phyloP scores from a whole-genome alignment of 1,284 basidiomycete species.

The Sporisorium reilianum region DNA sequence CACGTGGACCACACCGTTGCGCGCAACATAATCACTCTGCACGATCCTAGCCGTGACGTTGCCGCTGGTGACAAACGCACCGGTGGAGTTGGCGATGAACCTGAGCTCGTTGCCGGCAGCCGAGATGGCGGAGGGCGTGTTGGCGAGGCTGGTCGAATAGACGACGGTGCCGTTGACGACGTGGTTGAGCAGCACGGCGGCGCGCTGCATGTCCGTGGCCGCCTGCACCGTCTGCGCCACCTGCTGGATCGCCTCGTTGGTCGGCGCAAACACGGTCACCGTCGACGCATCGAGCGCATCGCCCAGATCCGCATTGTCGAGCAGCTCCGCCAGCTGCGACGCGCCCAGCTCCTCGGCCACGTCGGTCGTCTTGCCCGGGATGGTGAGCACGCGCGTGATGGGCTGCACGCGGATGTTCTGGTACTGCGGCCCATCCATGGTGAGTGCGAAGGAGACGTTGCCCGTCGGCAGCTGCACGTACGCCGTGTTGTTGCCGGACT shows the following conservation, averaged over 20 bases:
- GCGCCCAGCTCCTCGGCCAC: slow-evolving; percentile 47
- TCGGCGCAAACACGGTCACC: slow-evolving; percentile 80
- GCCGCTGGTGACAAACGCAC: slow-evolving; percentile 75
- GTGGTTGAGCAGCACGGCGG: slow-evolving; percentile 68
- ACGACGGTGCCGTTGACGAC: slow-evolving; percentile 78
- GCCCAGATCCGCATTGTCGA: slow-evolving; percentile 70
- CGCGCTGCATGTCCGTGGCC: slow-evolving; percentile 76
- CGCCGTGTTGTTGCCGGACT: slow-evolving; percentile 70
- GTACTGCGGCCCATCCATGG: slow-evolving; percentile 72
- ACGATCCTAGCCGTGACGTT: slow-evolving; percentile 76
- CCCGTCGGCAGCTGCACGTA: slow-evolving; percentile 74
- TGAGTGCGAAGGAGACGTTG: slow-evolving; percentile 49
- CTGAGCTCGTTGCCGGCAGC: slow-evolving; percentile 76
- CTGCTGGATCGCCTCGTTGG: slow-evolving; percentile 47
- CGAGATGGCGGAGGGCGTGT: slow-evolving; percentile 71
- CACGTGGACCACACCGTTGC: slow-evolving; percentile 80
- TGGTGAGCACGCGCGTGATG: slow-evolving; percentile 72
- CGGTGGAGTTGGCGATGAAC: slow-evolving; percentile 75
- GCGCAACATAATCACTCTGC: slow-evolving; percentile 76
- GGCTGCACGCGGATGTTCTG: slow-evolving; percentile 67
- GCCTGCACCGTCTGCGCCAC: slow-evolving; percentile 73
- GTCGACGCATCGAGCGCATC: slow-evolving; percentile 70
- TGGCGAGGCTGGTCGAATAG: slow-evolving; percentile 73
- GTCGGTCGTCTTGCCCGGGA: slow-evolving; percentile 46
- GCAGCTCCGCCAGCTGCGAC: slow-evolving; percentile 67